Conservation (phyloP, 768 basidiomycete genomes). For the Hygrocybe punicea region DNA sequence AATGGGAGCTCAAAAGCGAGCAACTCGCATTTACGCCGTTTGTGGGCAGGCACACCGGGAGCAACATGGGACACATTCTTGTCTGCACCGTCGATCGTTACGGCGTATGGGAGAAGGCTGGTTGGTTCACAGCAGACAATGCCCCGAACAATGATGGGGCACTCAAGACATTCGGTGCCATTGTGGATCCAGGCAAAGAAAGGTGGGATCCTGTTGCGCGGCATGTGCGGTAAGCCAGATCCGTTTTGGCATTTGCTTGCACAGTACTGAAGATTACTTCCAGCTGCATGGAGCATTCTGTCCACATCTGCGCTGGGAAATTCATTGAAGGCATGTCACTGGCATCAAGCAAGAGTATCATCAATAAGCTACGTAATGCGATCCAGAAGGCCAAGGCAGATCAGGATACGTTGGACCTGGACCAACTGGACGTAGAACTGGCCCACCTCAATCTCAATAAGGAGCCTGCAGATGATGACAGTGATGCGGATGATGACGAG, state of each 20-base stretch:
- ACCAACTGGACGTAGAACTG: neutral
- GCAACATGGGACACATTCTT: slow-evolving; percentile 3
- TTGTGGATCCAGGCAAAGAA: neutral
- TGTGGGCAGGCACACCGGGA: slow-evolving; percentile 7
- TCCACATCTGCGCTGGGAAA: slow-evolving; percentile 11
- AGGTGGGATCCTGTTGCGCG: slow-evolving; percentile 7
- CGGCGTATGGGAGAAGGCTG: slow-evolving; percentile 1
- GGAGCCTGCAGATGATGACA: neutral
- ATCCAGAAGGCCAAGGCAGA: slow-evolving; percentile 1
- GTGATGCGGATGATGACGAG: neutral
- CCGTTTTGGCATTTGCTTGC: neutral
- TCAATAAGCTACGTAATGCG: slow-evolving; percentile 6
- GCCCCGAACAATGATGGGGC: slow-evolving; percentile 13
- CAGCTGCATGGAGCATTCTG: slow-evolving; percentile 15
- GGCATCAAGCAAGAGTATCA: slow-evolving; percentile 3
- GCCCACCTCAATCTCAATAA: neutral
- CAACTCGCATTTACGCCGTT: slow-evolving; percentile 12
- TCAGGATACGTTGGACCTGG: neutral
- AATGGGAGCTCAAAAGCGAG: slow-evolving; percentile 11
- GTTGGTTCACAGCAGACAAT: slow-evolving; percentile 12
- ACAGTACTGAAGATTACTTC: neutral
- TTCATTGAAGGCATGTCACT: slow-evolving; percentile 9
- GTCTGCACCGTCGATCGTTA: slow-evolving; percentile 10
- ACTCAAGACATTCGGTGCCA: neutral
- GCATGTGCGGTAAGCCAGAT: slow-evolving; percentile 9